Evolutionary conservation across 1,139 yeast genomes (phyloP).

Genomic region (Geotrichum bryndzae): DNA sequence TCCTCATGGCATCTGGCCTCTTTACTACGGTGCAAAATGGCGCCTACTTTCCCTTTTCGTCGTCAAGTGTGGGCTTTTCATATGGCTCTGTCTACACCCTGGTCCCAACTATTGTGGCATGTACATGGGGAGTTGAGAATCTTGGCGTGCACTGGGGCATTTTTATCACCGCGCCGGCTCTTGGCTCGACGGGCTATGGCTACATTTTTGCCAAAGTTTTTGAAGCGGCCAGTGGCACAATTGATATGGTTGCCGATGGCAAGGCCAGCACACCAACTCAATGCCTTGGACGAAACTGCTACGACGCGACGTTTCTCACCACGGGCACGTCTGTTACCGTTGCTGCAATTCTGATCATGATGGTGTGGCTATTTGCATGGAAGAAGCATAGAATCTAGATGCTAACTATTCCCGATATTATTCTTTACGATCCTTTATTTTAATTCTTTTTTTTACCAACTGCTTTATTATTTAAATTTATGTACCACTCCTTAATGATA

Average conservation of each 20-base stretch:
- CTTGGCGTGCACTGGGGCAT: slow-evolving; percentile 94
- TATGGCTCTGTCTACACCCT: slow-evolving; percentile 84
- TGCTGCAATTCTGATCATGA: slow-evolving; percentile 3
- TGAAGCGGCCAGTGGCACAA: slow-evolving; percentile 36
- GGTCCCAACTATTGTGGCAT: slow-evolving; percentile 74
- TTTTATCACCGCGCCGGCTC: slow-evolving; percentile 84
- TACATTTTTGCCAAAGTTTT: slow-evolving; percentile 61
- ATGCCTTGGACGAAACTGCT: slow-evolving; percentile 9
- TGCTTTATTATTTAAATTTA: not conserved
- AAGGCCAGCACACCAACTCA: not conserved
- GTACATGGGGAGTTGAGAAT: slow-evolving; percentile 82
- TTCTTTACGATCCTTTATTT: not conserved
- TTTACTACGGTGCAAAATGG: slow-evolving; percentile 36
- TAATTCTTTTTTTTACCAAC: not conserved
- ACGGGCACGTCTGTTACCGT: slow-evolving; percentile 1
- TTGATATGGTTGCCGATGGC: slow-evolving; percentile 15
- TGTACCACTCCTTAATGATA: not conserved
- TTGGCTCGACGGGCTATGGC: slow-evolving; percentile 71
- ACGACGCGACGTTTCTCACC: slow-evolving; percentile 3
- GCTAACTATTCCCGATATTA: not conserved
- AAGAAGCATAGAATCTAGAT: slow-evolving; percentile 4
- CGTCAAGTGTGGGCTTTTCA: slow-evolving; percentile 58
- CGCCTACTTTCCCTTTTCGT: slow-evolving; percentile 36
- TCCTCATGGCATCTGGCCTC: slow-evolving; percentile 32
- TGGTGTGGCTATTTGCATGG: slow-evolving; percentile 12